Conservation (phyloP, 2,329 filamentous ascomycete genomes). For the Bipolaris cookei region DNA sequence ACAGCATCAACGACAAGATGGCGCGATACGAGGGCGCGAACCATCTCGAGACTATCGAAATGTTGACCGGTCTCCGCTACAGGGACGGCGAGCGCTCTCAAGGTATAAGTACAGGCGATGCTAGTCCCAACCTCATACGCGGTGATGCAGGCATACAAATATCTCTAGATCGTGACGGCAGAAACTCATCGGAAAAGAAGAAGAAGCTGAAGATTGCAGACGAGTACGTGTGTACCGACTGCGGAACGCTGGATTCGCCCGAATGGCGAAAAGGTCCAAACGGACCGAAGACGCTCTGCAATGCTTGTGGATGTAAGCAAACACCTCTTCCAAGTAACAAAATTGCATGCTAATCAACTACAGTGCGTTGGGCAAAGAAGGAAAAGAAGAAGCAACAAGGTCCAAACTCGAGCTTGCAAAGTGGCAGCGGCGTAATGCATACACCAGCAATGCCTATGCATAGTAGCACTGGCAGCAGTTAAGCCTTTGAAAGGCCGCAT, state of each 20-base stretch:
- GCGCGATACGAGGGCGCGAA: conserved; percentile 74
- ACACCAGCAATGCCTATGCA: conserved; percentile 38
- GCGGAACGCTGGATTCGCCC: conserved; percentile 90
- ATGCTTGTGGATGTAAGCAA: conserved; percentile 84
- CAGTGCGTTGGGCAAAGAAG: conserved; percentile 69
- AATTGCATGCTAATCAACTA: conserved; percentile 22
- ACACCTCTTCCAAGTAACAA: background rate
- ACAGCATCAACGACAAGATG: conserved; percentile 86
- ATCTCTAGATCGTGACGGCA: conserved; percentile 75
- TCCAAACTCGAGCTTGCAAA: conserved; percentile 22
- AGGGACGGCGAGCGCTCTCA: conserved; percentile 86
- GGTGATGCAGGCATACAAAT: conserved; percentile 89
- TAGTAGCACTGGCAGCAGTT: conserved; percentile 42
- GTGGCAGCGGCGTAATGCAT: conserved; percentile 22
- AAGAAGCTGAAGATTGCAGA: conserved; percentile 81
- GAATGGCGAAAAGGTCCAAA: conserved; percentile 95
- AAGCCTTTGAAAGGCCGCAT: conserved; percentile 9
- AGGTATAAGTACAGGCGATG: conserved; percentile 85
- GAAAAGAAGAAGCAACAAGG: conserved; percentile 71
- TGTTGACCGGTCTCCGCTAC: conserved; percentile 88
- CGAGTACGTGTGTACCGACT: conserved; percentile 95
- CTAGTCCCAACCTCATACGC: conserved; percentile 79
- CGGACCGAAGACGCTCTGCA: conserved; percentile 93
- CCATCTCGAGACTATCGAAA: conserved; percentile 87
- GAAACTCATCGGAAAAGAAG: conserved; percentile 75